Conservation (phyloP, 169 alveolate species). For the Plasmodium cynomolgi region DNA sequence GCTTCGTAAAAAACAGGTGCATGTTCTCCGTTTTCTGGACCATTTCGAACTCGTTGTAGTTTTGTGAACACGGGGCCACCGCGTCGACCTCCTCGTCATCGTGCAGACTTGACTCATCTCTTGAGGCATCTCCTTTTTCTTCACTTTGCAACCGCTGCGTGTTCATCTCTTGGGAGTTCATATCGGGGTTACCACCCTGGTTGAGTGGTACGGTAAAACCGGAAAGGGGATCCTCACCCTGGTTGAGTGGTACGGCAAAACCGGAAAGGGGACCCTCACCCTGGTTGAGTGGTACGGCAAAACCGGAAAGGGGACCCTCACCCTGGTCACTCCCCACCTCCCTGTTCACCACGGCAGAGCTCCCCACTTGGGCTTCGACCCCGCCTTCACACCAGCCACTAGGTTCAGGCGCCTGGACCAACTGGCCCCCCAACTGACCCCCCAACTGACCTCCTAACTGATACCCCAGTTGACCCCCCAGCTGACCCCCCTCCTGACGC, state of each 20-base stretch:
- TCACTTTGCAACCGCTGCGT: background rate
- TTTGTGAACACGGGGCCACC: background rate
- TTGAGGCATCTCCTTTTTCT: background rate
- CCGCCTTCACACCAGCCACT: background rate
- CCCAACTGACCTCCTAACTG: too few species aligned
- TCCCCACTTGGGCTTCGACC: background rate
- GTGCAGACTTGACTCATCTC: background rate
- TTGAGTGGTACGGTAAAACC: too few species aligned
- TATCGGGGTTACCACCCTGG: background rate
- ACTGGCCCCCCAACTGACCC: background rate
- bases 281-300: too few species aligned
- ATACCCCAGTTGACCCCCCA: too few species aligned
- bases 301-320: background rate
- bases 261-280: background rate
- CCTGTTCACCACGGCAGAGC: background rate
- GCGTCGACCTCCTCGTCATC: background rate
- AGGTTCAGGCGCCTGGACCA: background rate
- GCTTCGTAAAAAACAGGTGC: conserved; percentile 32
- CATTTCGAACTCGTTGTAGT: conserved; percentile 3
- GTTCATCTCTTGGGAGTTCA: background rate
- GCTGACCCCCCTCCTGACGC: background rate
- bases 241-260: too few species aligned
- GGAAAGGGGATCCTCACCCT: too few species aligned
- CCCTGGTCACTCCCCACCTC: background rate
- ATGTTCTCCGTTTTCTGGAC: conserved; percentile 16